These are phyloP conservation scores for Ophiosphaerella korrae DNA, from an alignment of 2,329 filamentous ascomycete genomes.

Conservation along the genomic window DNA sequence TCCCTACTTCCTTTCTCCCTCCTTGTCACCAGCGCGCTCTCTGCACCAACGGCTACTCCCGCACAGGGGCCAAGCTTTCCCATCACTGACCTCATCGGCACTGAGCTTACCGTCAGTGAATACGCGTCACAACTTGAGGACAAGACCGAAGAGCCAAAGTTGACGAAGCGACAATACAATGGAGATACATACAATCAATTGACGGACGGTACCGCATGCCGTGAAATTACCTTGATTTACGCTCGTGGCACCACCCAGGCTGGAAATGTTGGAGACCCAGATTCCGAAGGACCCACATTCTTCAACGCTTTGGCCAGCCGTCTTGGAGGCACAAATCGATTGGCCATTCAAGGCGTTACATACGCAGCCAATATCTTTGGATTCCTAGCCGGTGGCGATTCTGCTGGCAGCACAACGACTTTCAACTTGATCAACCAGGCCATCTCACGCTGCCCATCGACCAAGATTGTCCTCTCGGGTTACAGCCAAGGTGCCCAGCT, in stretches of 20 bases:
- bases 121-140: slow-evolving; percentile 30
- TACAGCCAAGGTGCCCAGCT: slow-evolving; percentile 49
- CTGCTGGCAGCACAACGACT: slow-evolving; percentile 51
- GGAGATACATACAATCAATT: slow-evolving; percentile 4
- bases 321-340: slow-evolving; percentile 48
- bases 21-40: slow-evolving; percentile 17
- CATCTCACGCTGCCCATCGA: slow-evolving; percentile 29
- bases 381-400: slow-evolving; percentile 54
- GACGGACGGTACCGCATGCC: slow-evolving; percentile 40
- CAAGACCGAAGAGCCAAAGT: slow-evolving; percentile 4
- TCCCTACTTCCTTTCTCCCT: slow-evolving; percentile 23
- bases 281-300: slow-evolving; percentile 54
- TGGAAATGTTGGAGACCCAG: slow-evolving; percentile 56
- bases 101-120: slow-evolving; percentile 28
- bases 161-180: slow-evolving; percentile 18
- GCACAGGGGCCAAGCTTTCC: slow-evolving; percentile 28
- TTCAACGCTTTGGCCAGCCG: slow-evolving; percentile 51
- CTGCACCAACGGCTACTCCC: slow-evolving; percentile 22
- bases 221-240: slow-evolving; percentile 58
- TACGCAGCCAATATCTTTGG: slow-evolving; percentile 53
- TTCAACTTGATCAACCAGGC: slow-evolving; percentile 38
- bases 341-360: slow-evolving; percentile 60
- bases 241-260: slow-evolving; percentile 60
- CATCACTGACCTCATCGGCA: slow-evolving; percentile 31
- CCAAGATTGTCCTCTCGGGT: slow-evolving; percentile 37